A percentile compares a stretch with the other conserved stretches of the same genome.
Conservation (phyloP, 305 asterid genomes). For the Fraxinus dipetala region DNA sequence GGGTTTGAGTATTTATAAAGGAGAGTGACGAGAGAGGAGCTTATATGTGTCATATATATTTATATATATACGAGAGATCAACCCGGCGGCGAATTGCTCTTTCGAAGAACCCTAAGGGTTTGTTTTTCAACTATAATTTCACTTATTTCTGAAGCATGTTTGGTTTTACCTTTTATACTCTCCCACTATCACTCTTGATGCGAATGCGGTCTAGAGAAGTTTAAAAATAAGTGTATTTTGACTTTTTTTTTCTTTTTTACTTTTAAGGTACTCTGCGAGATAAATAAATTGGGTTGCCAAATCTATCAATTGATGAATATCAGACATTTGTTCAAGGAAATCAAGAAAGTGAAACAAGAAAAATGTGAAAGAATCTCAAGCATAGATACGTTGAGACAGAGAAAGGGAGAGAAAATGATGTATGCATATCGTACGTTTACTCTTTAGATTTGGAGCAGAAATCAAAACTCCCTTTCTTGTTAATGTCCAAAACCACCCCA, state of each 20-base stretch:
- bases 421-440: neutral
- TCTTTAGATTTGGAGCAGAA: neutral
- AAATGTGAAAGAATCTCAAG: neutral
- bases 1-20: constrained; percentile 18
- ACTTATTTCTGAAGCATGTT: neutral
- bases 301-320: neutral
- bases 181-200: neutral
- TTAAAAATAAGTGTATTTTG: neutral
- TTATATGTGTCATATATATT: constrained; percentile 3
- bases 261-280: neutral
- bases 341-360: neutral
- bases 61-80: constrained; percentile 26
- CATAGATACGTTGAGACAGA: neutral
- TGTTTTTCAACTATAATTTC: constrained; percentile 38
- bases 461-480: neutral
- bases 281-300: neutral
- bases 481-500: neutral
- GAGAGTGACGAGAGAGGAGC: constrained; percentile 17
- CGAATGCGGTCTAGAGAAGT: neutral
- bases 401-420: neutral
- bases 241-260: neutral
- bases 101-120: constrained; percentile 67
- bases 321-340: neutral
- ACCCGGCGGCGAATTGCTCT: constrained; percentile 72
- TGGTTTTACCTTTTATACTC: neutral